A percentile compares a stretch with the other conserved stretches of the same genome.
phyloP scores from a whole-genome alignment of 2,329 filamentous ascomycete species.

The Cercospora zeae-maydis region DNA sequence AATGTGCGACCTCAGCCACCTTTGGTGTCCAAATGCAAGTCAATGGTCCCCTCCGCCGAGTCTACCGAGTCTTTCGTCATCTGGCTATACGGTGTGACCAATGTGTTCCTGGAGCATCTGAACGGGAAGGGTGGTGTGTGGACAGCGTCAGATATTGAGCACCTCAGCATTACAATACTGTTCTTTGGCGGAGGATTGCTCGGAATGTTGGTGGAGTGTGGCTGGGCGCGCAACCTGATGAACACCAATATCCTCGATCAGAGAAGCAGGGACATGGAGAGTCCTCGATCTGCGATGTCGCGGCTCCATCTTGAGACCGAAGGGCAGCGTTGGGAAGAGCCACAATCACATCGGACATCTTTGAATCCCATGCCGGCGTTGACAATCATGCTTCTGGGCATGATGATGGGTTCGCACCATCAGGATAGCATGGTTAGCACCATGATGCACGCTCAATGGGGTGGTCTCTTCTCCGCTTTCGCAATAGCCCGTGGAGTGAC shows the following conservation, averaged over 20 bases:
- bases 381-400: constrained; percentile 78
- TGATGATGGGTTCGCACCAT: constrained; percentile 94
- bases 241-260: constrained; percentile 49
- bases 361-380: constrained; percentile 86
- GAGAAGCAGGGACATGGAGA: constrained; percentile 36
- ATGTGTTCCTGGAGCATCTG: constrained; percentile 90
- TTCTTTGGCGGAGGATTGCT: constrained; percentile 88
- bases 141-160: constrained; percentile 79
- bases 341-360: constrained; percentile 67
- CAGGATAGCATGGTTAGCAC: constrained; percentile 78
- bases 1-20: constrained; percentile 67
- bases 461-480: constrained; percentile 75
- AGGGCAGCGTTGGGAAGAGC: constrained; percentile 53
- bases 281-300: constrained; percentile 14
- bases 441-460: constrained; percentile 95
- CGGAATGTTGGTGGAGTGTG: constrained; percentile 39
- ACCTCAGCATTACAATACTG: constrained; percentile 85
- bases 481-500: constrained; percentile 74
- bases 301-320: constrained; percentile 1
- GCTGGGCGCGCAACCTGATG: constrained; percentile 62
- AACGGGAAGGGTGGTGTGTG: constrained; percentile 67
- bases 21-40: constrained; percentile 60
- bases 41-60: constrained; percentile 68
- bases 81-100: constrained; percentile 81
- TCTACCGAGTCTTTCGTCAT: constrained; percentile 88